phyloP scores from a whole-genome alignment of 176 grass and related monocot genomes.

The Oryza rufipogon region DNA sequence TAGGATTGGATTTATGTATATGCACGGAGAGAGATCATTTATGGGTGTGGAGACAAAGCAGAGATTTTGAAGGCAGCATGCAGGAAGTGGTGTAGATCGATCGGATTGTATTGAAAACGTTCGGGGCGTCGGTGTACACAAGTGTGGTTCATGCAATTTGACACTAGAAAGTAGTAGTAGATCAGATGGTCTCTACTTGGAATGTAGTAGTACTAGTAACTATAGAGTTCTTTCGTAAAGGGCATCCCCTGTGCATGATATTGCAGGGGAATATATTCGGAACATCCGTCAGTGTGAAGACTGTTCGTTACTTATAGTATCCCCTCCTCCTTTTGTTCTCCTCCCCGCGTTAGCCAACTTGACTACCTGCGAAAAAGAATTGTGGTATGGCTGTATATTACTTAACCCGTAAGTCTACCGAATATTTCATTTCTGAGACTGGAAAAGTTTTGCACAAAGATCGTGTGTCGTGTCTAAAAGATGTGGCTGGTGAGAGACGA shows the following conservation, averaged over 20 bases:
- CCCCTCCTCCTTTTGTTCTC: neutral
- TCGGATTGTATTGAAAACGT: neutral
- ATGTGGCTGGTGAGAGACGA: neutral
- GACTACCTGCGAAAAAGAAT: neutral
- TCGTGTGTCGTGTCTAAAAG: neutral
- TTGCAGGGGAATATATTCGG: slow-evolving; percentile 43
- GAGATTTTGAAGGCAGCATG: neutral
- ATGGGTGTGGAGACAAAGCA: neutral
- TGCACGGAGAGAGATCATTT: slow-evolving; percentile 9
- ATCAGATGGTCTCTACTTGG: neutral
- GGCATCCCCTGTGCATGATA: neutral
- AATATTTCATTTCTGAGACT: neutral
- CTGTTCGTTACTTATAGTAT: slow-evolving; percentile 13
- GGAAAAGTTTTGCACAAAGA: neutral
- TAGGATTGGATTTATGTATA: neutral
- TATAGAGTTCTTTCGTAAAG: neutral
- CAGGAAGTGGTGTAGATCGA: neutral
- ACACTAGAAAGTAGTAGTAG: neutral
- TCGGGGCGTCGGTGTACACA: neutral
- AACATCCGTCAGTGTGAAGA: slow-evolving; percentile 32
- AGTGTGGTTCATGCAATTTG: neutral
- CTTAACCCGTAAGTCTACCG: neutral
- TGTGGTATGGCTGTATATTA: neutral
- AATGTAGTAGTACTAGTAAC: neutral
- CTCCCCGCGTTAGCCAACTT: neutral